Evolutionary conservation across 108 stramenopile genomes (phyloP).

Genomic region (Stephanodiscus minutulus): DNA sequence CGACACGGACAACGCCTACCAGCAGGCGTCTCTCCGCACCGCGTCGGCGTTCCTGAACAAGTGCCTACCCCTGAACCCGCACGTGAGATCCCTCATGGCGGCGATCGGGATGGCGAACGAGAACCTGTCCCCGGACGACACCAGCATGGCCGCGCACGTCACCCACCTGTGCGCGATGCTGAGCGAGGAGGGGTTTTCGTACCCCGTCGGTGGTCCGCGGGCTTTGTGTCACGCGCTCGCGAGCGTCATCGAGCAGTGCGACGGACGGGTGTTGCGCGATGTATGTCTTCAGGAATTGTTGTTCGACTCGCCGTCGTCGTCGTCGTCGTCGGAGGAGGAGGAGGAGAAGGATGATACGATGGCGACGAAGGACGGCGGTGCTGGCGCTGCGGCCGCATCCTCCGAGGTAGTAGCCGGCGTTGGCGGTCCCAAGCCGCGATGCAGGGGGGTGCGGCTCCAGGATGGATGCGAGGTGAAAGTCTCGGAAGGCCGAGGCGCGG

Average conservation of each 20-base stretch:
- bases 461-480: constrained; percentile 53
- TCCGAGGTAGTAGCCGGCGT: constrained; percentile 27
- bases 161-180: constrained; percentile 67
- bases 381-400: constrained; percentile 8
- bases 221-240: constrained; percentile 82
- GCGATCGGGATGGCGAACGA: constrained; percentile 85
- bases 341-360: constrained; percentile 6
- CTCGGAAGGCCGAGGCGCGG: constrained; percentile 40
- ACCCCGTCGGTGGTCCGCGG: constrained; percentile 87
- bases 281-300: constrained; percentile 66
- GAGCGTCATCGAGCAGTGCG: constrained; percentile 77
- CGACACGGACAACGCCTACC: constrained; percentile 51
- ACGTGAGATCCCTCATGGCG: constrained; percentile 79
- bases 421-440: constrained; percentile 52
- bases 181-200: constrained; percentile 77
- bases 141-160: constrained; percentile 88
- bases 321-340: constrained; percentile 21
- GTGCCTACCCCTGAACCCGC: constrained; percentile 74
- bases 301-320: constrained; percentile 42
- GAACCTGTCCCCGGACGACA: constrained; percentile 71
- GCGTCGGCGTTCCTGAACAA: constrained; percentile 72
- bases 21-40: constrained; percentile 63
- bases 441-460: constrained; percentile 58
- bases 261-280: constrained; percentile 69
- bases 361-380: constrained; percentile 5